Conservation (phyloP, 164 flowering plant species). For the Annona squamosa region DNA sequence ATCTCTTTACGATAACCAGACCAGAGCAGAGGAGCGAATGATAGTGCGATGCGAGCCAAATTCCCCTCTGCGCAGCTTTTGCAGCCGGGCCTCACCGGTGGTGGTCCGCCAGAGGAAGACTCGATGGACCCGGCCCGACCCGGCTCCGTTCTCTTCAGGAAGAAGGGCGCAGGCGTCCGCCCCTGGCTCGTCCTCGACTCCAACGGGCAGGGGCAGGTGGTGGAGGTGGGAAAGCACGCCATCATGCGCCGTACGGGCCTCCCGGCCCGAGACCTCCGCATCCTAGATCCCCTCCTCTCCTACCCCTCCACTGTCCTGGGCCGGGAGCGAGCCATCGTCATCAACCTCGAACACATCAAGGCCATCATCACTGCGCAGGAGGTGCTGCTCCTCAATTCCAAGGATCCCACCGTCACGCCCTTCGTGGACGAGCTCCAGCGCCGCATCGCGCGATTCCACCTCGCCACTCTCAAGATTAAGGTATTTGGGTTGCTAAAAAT, state of each 20-base stretch:
- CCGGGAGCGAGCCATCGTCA: slow-evolving; percentile 84
- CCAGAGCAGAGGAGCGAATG: no score
- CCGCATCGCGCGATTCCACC: slow-evolving; percentile 50
- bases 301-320: slow-evolving; percentile 86
- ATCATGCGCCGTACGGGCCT: slow-evolving; percentile 92
- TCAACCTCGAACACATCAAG: slow-evolving; percentile 91
- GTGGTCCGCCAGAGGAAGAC: slow-evolving; percentile 31
- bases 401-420: slow-evolving; percentile 68
- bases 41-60: neutral
- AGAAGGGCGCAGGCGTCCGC: slow-evolving; percentile 56
- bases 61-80: neutral
- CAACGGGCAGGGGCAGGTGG: slow-evolving; percentile 60
- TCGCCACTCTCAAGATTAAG: slow-evolving; percentile 41
- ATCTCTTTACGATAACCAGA: no score
- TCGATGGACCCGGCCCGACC: slow-evolving; percentile 9
- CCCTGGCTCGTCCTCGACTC: slow-evolving; percentile 63
- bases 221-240: slow-evolving; percentile 80
- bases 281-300: slow-evolving; percentile 78
- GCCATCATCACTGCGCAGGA: slow-evolving; percentile 92
- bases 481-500: slow-evolving; percentile 13
- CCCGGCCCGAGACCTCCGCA: slow-evolving; percentile 86
- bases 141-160: slow-evolving; percentile 23
- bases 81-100: slow-evolving; percentile 6
- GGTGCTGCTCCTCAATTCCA: slow-evolving; percentile 69
- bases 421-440: slow-evolving; percentile 77